Base-by-base conservation (phyloP, 1,139 yeast species). In the Yamadazyma atlantica region DNA sequence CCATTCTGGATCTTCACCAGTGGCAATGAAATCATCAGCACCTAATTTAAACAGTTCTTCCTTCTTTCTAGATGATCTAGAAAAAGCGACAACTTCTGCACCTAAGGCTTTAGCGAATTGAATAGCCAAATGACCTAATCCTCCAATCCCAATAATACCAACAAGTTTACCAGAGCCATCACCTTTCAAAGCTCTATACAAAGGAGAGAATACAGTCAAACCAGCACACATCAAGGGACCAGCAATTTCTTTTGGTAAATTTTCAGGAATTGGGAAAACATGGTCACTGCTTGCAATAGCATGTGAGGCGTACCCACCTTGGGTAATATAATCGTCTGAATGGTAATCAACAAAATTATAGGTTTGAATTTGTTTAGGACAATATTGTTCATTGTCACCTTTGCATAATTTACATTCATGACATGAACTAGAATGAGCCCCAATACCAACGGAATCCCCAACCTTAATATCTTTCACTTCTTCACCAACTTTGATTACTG, bases 211-310 rank as follows among this genome's bases (percentile, higher is more conserved):
- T 2, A 73, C 78, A 21, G 86, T 80, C 50, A 78, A 63, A 42
- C 86, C 86, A 29, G 81, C 85, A 62, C 86, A 80, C 65, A 80
- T 60, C 54, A 80, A 64, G 19, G 85, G 84, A n/a, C 83, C 83
- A 24, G 79, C 85, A 37, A 60, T 57, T 38, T 60, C 65, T 19
- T 72, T 58, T 17, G 62, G 57, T 44, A 79, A 53, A 21, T 42
- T 55, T 12, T 78, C 81, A 18, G 86, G 85, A 39, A 80, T 72
- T 19, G 70, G 68, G 55, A 79, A 72, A 7, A 66, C 78, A 50
- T 75, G 78, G 39, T 67, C 62, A 48, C 75, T 78, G 51, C 74
- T 64, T 31, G 75, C 79, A 43, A 80, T 68, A 29, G 75, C 60
- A 55, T 74, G 77, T 32, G 78, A 69, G 5, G 85, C 61, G 56